A percentile compares a stretch with the other conserved stretches of the same genome.
These are phyloP conservation scores for Ricinus communis DNA, from an alignment of 345 rosid species.

Conservation along the genomic window DNA sequence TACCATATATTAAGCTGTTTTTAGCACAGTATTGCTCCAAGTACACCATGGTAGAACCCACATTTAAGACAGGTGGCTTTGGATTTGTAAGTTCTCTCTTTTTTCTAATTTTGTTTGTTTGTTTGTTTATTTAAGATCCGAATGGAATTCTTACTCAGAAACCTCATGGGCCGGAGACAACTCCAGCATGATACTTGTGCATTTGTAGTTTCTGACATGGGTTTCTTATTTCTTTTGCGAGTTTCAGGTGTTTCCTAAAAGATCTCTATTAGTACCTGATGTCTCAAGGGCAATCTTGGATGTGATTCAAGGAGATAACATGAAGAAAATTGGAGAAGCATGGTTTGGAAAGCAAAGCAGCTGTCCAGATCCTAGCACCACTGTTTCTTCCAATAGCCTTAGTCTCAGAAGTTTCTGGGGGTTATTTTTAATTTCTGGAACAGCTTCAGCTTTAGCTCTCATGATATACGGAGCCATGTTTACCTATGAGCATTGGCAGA, in stretches of 20 bases:
- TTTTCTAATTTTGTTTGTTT: neutral
- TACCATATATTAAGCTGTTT: slow-evolving; percentile 42
- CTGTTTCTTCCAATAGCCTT: slow-evolving; percentile 16
- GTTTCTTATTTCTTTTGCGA: neutral
- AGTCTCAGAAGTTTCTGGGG: slow-evolving; percentile 29
- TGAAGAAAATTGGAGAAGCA: slow-evolving; percentile 14
- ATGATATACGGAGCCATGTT: slow-evolving; percentile 2
- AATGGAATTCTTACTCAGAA: too few species aligned
- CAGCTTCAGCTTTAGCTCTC: slow-evolving; percentile 17
- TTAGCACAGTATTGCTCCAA: slow-evolving; percentile 34
- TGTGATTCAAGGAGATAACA: slow-evolving; percentile 22
- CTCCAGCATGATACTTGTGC: too few species aligned
- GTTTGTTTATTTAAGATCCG: too few species aligned
- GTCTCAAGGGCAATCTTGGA: slow-evolving; percentile 25
- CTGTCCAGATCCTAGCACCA: slow-evolving; percentile 14
- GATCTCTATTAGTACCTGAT: slow-evolving; percentile 23
- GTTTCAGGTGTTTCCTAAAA: slow-evolving; percentile 19
- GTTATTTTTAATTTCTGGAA: slow-evolving; percentile 26
- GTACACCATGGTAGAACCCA: slow-evolving; percentile 15
- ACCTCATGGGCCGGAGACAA: too few species aligned
- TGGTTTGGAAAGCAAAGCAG: slow-evolving; percentile 13
- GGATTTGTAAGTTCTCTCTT: slow-evolving; percentile 18
- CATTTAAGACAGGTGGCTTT: slow-evolving; percentile 11
- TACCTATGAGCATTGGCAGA: slow-evolving; percentile 9
- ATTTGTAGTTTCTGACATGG: too few species aligned